Conservation (phyloP, 257 asterid genomes). For the Nicotiana benthamiana region DNA sequence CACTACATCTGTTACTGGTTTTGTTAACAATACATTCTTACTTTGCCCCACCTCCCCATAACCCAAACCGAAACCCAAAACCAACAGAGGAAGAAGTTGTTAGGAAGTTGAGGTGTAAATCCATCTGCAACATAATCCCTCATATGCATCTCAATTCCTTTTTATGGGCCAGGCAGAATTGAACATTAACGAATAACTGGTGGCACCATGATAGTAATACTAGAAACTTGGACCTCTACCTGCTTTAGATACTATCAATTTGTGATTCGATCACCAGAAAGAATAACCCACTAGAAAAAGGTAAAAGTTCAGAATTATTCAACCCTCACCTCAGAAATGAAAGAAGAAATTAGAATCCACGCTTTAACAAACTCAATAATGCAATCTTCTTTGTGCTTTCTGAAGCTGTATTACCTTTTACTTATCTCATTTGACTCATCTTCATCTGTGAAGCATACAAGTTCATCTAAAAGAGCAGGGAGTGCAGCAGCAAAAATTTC, state of each 20-base stretch:
- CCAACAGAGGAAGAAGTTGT: not conserved
- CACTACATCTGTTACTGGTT: not conserved
- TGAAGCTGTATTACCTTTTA: constrained; percentile 43
- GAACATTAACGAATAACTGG: not conserved
- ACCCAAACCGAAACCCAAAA: not conserved
- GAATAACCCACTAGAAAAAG: not conserved
- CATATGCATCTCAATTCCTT: not conserved
- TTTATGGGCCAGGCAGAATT: not conserved
- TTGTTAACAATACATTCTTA: not conserved
- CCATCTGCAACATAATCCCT: not conserved
- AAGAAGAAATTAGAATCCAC: not conserved
- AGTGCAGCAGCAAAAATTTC: constrained; percentile 82
- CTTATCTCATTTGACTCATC: constrained; percentile 55
- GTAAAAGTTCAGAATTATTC: not conserved
- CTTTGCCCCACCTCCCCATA: not conserved
- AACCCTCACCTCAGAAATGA: not conserved
- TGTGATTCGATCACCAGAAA: not conserved
- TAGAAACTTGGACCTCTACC: not conserved
- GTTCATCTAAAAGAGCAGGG: constrained; percentile 76
- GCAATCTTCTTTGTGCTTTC: not conserved
- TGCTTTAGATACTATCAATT: not conserved
- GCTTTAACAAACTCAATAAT: constrained; percentile 1
- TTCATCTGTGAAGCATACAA: constrained; percentile 74
- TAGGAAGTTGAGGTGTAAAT: not conserved
- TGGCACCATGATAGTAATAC: not conserved